These are phyloP conservation scores for Nemania sp. DNA, from an alignment of 2,329 filamentous ascomycete species.

Conservation along the genomic window DNA sequence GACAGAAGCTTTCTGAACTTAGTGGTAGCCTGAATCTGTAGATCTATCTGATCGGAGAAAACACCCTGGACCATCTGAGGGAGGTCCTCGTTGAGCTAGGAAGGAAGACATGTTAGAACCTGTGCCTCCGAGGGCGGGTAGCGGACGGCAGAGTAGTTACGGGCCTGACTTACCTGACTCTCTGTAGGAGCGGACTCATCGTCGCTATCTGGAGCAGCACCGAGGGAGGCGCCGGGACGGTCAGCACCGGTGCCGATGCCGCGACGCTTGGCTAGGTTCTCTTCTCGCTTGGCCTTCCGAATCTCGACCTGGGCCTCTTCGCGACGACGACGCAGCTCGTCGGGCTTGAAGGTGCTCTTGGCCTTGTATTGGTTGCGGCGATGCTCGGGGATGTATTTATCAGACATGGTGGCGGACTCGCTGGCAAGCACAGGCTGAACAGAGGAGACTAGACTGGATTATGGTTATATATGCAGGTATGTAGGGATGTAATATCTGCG, in stretches of 20 bases:
- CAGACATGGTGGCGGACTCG: slow-evolving; percentile 74
- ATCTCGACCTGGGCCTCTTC: slow-evolving; percentile 99
- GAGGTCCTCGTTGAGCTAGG: slow-evolving; percentile 92
- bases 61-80: slow-evolving; percentile 97
- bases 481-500: neutral
- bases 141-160: neutral
- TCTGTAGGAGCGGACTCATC: slow-evolving; percentile 95
- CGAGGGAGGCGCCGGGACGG: slow-evolving; percentile 79
- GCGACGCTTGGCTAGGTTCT: slow-evolving; percentile 97
- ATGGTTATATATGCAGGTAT: slow-evolving; percentile 3
- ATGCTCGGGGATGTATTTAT: slow-evolving; percentile 99
- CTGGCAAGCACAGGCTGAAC: slow-evolving; percentile 15
- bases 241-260: slow-evolving; percentile 84
- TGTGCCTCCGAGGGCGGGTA: neutral
- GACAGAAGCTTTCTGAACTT: slow-evolving; percentile 98
- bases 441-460: too few species aligned
- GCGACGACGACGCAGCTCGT: slow-evolving; percentile 95
- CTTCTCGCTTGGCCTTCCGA: slow-evolving; percentile 96
- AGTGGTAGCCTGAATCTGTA: slow-evolving; percentile 95
- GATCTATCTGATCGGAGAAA: slow-evolving; percentile 98
- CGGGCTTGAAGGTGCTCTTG: slow-evolving; percentile 98
- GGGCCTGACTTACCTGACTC: slow-evolving; percentile 74
- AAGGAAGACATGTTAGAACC: slow-evolving; percentile 34
- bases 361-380: slow-evolving; percentile 99
- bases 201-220: slow-evolving; percentile 92